Percentiles rank a stretch among this genome's conserved stretches.
Evolutionary conservation across 371 early-diverging fungal species (phyloP).

Genomic region (Chytridium lagenaria): DNA sequence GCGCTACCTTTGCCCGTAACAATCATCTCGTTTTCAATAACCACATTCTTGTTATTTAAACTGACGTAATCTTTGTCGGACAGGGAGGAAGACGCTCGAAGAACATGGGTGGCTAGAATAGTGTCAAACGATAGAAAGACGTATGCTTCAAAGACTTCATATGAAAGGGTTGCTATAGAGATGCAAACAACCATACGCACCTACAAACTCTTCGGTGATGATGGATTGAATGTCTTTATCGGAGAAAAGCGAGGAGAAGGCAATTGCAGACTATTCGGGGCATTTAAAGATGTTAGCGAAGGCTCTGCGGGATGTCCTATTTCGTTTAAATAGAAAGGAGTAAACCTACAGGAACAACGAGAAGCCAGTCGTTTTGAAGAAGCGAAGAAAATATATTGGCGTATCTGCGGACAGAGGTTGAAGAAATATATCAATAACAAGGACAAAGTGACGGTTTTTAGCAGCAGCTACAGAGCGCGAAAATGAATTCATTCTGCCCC

Average conservation of each 20-base stretch:
- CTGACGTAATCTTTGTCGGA: slow-evolving; percentile 18
- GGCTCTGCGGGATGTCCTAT: too few relatives aligned
- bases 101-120: slow-evolving; percentile 22
- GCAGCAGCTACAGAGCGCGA: too few relatives aligned
- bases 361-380: slow-evolving; percentile 11
- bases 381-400: slow-evolving; percentile 7
- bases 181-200: too few relatives aligned
- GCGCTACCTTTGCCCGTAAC: slow-evolving; percentile 25
- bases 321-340: too few relatives aligned
- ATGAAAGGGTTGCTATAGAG: too few relatives aligned
- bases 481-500: too few relatives aligned
- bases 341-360: neutral
- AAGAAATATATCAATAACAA: too few relatives aligned
- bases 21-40: neutral
- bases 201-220: slow-evolving; percentile 25
- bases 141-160: too few relatives aligned
- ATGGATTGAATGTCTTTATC: slow-evolving; percentile 19
- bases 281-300: too few relatives aligned
- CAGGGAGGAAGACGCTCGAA: slow-evolving; percentile 10
- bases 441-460: too few relatives aligned
- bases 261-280: neutral
- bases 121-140: too few relatives aligned
- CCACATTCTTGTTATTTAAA: slow-evolving; percentile 18
- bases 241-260: slow-evolving; percentile 23
- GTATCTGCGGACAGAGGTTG: too few relatives aligned